Evolutionary conservation across 768 basidiomycete genomes (phyloP).

Genomic region (Suillus placidus): DNA sequence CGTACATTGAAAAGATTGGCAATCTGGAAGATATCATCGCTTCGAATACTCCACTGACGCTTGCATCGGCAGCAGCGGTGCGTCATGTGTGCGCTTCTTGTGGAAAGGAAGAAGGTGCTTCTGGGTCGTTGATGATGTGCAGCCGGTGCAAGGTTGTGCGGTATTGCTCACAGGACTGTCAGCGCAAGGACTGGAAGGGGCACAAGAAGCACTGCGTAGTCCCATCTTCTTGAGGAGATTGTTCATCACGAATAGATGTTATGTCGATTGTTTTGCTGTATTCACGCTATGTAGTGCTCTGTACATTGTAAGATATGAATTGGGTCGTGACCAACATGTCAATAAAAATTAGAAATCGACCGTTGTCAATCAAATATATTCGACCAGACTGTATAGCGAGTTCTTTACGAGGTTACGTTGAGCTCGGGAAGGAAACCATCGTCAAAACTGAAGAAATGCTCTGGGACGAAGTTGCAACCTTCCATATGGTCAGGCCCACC

Average conservation of each 20-base stretch:
- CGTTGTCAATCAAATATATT: not conserved
- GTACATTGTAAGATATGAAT: not conserved
- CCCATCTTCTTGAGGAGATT: not conserved
- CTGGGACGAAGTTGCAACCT: not conserved
- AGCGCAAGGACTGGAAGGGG: slow-evolving; percentile 48
- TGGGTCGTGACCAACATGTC: not conserved
- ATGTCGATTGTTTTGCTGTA: not conserved
- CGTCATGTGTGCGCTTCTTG: slow-evolving; percentile 15
- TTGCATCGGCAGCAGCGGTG: not conserved
- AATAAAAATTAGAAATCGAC: not conserved
- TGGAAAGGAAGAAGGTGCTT: not conserved
- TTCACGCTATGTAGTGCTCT: not conserved
- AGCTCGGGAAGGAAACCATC: not conserved
- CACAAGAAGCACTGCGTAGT: slow-evolving; percentile 42
- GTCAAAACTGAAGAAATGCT: not conserved
- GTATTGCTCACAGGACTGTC: slow-evolving; percentile 50
- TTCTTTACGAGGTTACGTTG: too few relatives aligned
- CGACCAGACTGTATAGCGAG: not conserved
- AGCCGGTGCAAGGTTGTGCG: slow-evolving; percentile 39
- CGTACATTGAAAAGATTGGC: slow-evolving; percentile 48
- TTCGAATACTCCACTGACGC: not conserved
- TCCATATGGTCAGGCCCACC: not conserved
- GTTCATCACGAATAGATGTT: not conserved
- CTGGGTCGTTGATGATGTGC: slow-evolving; percentile 33
- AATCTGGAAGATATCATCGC: not conserved